phyloP scores from a whole-genome alignment of 495 filamentous ascomycete species.

The Neurospora sp. region DNA sequence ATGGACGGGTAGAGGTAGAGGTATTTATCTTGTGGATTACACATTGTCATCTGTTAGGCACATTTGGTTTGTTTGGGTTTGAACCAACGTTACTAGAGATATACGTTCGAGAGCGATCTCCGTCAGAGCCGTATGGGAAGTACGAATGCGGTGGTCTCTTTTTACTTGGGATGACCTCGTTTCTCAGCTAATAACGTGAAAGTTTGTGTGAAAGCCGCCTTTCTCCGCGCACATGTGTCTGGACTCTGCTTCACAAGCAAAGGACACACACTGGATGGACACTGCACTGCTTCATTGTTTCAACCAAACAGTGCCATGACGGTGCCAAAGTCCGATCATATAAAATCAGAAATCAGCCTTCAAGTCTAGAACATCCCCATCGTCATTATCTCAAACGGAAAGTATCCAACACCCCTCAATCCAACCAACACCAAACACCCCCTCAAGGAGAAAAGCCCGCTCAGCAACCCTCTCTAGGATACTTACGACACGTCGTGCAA shows the following conservation, averaged over 20 bases:
- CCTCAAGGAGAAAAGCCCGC: background rate
- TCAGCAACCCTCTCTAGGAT: background rate
- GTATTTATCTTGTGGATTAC: background rate
- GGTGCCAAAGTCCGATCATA: background rate
- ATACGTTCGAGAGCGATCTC: background rate
- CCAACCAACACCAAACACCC: background rate
- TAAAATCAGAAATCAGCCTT: background rate
- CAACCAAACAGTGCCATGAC: background rate
- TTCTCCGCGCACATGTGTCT: background rate
- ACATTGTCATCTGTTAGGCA: background rate
- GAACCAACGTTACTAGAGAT: background rate
- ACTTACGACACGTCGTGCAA: background rate
- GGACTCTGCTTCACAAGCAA: background rate
- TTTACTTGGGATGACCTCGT: background rate
- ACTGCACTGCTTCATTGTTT: background rate
- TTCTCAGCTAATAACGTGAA: background rate
- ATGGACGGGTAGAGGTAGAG: background rate
- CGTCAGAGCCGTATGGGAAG: background rate
- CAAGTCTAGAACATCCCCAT: background rate
- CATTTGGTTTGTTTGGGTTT: background rate
- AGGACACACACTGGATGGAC: background rate
- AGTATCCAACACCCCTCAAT: background rate
- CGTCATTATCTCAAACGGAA: background rate
- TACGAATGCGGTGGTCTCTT: background rate
- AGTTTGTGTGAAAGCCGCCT: background rate